A percentile compares a stretch with the other conserved stretches of the same genome.
phyloP scores from a whole-genome alignment of 148 eudicot genomes.

The Agrostemma githago region DNA sequence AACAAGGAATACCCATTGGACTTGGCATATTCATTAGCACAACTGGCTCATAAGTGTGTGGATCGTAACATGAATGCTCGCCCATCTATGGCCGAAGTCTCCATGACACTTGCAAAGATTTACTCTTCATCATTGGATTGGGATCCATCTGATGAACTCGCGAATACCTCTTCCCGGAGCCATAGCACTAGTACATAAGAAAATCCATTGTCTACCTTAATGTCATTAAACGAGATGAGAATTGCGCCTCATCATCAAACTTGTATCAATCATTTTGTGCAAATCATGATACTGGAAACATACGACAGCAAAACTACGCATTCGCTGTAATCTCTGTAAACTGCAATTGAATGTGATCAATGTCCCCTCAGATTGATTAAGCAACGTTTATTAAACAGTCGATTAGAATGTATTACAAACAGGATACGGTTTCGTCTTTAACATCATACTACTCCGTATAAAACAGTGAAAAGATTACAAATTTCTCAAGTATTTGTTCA shows the following conservation, averaged over 20 bases:
- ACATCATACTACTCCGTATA: background rate
- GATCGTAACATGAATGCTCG: conserved; percentile 48
- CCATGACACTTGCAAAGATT: conserved; percentile 51
- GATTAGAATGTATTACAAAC: no score
- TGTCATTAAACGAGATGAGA: background rate
- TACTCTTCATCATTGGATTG: conserved; percentile 64
- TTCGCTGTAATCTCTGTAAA: background rate
- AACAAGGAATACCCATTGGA: conserved; percentile 56
- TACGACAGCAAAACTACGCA: background rate
- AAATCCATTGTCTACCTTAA: background rate
- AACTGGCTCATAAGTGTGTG: conserved; percentile 57
- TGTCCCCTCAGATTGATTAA: background rate
- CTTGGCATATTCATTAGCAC: conserved; percentile 65
- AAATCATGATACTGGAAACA: no score
- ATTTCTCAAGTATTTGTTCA: conserved; percentile 9
- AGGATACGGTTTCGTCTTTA: no score
- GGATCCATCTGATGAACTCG: conserved; percentile 69
- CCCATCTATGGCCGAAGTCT: conserved; percentile 48
- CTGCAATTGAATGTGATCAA: conserved; percentile 14
- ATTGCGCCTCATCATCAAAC: background rate
- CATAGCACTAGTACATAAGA: conserved; percentile 16
- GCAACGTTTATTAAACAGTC: background rate
- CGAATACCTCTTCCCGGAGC: conserved; percentile 30
- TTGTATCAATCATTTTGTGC: background rate
- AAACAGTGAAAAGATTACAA: background rate